phyloP scores from a whole-genome alignment of 23 red algal genomes.

The Gracilaria vermiculophylla region DNA sequence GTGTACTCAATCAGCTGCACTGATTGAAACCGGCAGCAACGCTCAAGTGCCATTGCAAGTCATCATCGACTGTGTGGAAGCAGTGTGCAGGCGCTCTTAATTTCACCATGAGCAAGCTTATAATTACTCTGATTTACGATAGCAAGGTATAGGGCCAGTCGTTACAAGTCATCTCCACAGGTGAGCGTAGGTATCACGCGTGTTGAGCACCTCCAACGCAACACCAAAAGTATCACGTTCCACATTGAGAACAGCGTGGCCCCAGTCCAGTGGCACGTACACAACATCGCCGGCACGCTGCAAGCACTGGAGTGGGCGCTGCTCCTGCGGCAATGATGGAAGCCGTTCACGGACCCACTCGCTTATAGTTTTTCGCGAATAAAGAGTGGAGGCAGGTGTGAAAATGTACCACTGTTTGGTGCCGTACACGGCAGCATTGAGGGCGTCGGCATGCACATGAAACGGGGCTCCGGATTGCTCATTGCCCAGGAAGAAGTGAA shows the following conservation, averaged over 20 bases:
- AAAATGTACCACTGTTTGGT: conserved; percentile 75
- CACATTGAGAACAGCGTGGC: conserved; percentile 71
- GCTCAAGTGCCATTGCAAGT: too few relatives aligned
- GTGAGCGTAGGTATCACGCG: conserved; percentile 66
- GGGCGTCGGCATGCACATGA: conserved; percentile 84
- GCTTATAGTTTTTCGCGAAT: conserved; percentile 59
- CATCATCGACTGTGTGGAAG: too few relatives aligned
- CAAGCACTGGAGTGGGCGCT: conserved; percentile 64
- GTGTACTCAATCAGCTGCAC: too few relatives aligned
- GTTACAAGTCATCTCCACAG: conserved; percentile 13
- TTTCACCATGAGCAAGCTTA: too few relatives aligned
- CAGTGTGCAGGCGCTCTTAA: too few relatives aligned
- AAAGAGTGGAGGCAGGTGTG: conserved; percentile 50
- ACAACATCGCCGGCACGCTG: conserved; percentile 74
- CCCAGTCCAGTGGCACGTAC: conserved; percentile 82
- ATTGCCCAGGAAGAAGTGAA: conserved; percentile 77
- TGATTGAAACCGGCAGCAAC: too few relatives aligned
- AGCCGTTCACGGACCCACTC: conserved; percentile 57
- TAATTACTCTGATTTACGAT: too few relatives aligned
- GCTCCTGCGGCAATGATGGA: not conserved
- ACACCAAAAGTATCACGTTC: conserved; percentile 76
- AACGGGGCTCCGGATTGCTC: conserved; percentile 64
- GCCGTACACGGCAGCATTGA: conserved; percentile 71
- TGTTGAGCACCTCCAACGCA: conserved; percentile 75
- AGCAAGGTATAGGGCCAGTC: not conserved